phyloP scores from a whole-genome alignment of 345 rosid species.

The Brassica carinata region DNA sequence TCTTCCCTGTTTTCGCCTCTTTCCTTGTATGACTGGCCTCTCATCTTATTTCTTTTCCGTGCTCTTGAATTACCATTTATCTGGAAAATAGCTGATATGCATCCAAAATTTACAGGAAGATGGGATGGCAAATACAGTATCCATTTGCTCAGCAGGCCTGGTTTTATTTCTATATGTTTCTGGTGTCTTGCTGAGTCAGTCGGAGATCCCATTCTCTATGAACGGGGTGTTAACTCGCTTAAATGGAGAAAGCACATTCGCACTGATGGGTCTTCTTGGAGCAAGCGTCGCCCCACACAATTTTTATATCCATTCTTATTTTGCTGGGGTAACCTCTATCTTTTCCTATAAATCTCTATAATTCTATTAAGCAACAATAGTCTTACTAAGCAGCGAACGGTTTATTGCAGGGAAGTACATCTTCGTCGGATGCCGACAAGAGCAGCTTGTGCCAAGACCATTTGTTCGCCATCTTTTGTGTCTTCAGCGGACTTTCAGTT shows the following conservation, averaged over 20 bases:
- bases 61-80: neutral
- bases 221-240: slow-evolving; percentile 61
- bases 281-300: slow-evolving; percentile 95
- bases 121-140: slow-evolving; percentile 57
- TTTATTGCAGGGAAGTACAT: slow-evolving; percentile 58
- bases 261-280: slow-evolving; percentile 97
- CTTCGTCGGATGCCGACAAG: slow-evolving; percentile 52
- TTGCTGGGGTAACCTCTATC: slow-evolving; percentile 61
- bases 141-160: slow-evolving; percentile 58
- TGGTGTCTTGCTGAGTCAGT: slow-evolving; percentile 77
- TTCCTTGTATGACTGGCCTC: slow-evolving; percentile 59
- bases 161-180: slow-evolving; percentile 61
- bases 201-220: slow-evolving; percentile 68
- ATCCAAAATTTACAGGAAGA: slow-evolving; percentile 55
- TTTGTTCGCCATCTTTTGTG: slow-evolving; percentile 67
- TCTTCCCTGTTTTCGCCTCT: slow-evolving; percentile 76
- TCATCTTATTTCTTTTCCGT: neutral
- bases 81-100: slow-evolving; percentile 26
- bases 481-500: slow-evolving; percentile 72
- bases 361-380: slow-evolving; percentile 4
- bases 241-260: slow-evolving; percentile 72
- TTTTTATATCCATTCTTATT: slow-evolving; percentile 91
- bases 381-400: slow-evolving; percentile 23
- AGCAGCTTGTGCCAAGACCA: slow-evolving; percentile 68
- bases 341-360: neutral